Evolutionary conservation across 306 rosid species (phyloP).

Genomic region (Phaseolus lunatus): DNA sequence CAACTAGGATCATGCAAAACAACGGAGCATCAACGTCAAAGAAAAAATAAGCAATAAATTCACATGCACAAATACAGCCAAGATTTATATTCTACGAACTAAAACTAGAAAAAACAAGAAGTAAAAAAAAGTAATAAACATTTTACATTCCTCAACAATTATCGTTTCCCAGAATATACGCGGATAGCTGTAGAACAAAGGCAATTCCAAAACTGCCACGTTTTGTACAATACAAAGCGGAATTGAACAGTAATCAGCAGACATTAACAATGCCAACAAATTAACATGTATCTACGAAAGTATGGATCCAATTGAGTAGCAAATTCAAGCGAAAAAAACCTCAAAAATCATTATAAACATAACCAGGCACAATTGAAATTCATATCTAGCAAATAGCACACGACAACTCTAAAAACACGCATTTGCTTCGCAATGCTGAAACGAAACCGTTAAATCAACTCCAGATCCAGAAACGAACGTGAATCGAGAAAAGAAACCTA

Average conservation of each 20-base stretch:
- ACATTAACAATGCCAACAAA: neutral
- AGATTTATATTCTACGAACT: neutral
- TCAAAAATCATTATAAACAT: neutral
- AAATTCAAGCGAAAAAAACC: neutral
- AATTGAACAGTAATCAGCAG: neutral
- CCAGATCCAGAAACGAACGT: conserved; percentile 52
- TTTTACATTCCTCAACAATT: neutral
- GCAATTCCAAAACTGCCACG: neutral
- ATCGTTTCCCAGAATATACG: neutral
- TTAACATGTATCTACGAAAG: neutral
- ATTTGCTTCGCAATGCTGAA: neutral
- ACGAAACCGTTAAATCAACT: neutral
- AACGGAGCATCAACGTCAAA: conserved; percentile 35
- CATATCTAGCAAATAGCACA: neutral
- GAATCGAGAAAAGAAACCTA: conserved; percentile 44
- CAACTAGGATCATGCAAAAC: conserved; percentile 35
- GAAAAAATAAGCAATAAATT: conserved; percentile 37
- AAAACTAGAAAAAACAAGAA: neutral
- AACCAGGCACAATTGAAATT: neutral
- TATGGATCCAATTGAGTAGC: conserved; percentile 5
- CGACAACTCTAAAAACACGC: neutral
- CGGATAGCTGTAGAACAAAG: neutral
- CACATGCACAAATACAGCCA: conserved; percentile 29
- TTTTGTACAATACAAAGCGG: neutral
- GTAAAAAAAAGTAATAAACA: neutral